Conservation (phyloP, 2,329 filamentous ascomycete genomes). For the Epichloe hybrida region DNA sequence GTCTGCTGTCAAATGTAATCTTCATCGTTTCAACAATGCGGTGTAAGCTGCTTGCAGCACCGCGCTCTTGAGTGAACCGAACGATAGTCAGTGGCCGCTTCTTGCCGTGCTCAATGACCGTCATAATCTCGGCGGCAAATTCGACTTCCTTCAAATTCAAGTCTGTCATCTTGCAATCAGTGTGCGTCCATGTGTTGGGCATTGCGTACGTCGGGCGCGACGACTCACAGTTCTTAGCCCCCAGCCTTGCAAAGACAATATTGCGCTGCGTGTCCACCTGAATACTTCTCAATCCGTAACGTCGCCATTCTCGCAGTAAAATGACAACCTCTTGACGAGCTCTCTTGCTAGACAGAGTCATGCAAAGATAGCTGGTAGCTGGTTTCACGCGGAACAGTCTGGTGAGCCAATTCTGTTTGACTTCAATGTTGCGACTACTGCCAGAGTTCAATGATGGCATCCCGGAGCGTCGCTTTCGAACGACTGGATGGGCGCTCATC, state of each 20-base stretch:
- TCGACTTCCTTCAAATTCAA: conserved; percentile 76
- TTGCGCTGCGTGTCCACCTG: conserved; percentile 67
- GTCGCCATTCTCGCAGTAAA: conserved; percentile 66
- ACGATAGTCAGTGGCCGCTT: conserved; percentile 65
- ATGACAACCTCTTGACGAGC: conserved; percentile 65
- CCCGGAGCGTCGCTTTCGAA: conserved; percentile 10
- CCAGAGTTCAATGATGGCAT: conserved; percentile 24
- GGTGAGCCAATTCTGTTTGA: conserved; percentile 75
- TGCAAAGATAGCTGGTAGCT: conserved; percentile 59
- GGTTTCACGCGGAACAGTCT: conserved; percentile 85
- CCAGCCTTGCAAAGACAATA: conserved; percentile 66
- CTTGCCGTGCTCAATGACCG: conserved; percentile 72
- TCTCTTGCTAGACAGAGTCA: conserved; percentile 52
- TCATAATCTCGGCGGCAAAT: conserved; percentile 79
- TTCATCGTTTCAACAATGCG: conserved; percentile 68
- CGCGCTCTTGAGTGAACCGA: conserved; percentile 77
- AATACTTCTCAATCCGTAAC: conserved; percentile 69
- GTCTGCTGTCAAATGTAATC: conserved; percentile 49
- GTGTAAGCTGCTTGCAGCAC: conserved; percentile 83
- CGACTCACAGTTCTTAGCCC: conserved; percentile 60
- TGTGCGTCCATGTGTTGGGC: background rate
- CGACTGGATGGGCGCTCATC: background rate
- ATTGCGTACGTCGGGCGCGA: background rate
- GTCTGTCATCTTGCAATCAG: conserved; percentile 31
- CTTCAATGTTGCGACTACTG: conserved; percentile 42